Percentiles rank a stretch among this genome's conserved stretches.
Conservation (phyloP, 2,329 filamentous ascomycete species). For the Talaromyces funiculosus region DNA sequence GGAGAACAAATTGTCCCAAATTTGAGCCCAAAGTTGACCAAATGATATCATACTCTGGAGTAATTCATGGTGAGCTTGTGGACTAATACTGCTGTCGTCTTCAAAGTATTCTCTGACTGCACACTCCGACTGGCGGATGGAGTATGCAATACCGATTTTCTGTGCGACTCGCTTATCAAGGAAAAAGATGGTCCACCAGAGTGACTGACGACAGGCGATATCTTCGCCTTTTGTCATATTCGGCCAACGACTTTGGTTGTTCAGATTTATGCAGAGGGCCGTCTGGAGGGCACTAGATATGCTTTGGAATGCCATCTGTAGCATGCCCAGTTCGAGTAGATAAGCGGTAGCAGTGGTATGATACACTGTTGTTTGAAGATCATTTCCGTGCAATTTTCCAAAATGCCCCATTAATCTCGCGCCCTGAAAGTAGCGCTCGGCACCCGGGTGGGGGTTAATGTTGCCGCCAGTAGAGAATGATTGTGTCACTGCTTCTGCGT, state of each 20-base stretch:
- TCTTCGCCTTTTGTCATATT: not conserved
- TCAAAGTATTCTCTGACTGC: not conserved
- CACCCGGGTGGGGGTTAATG: not conserved
- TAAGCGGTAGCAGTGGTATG: not conserved
- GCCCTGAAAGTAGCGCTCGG: not conserved
- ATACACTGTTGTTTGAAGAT: not conserved
- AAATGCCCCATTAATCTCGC: not conserved
- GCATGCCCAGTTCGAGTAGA: not conserved
- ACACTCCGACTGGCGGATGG: not conserved
- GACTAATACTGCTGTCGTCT: not conserved
- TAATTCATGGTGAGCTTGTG: not conserved
- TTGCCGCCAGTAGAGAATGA: not conserved
- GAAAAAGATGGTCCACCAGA: not conserved
- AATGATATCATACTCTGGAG: not conserved
- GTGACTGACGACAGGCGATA: not conserved
- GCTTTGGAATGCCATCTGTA: not conserved
- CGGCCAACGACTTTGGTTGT: not conserved
- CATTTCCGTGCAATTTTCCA: not conserved
- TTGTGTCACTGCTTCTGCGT: not conserved
- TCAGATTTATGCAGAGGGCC: not conserved
- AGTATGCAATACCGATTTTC: not conserved
- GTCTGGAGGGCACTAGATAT: not conserved
- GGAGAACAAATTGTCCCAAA: not conserved
- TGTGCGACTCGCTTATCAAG: not conserved
- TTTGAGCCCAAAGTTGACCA: not conserved